Evolutionary conservation across 140 eudicot species (phyloP), one percentile per base, ranked within the genome.

Genomic region (Bidens hawaiensis): DNA sequence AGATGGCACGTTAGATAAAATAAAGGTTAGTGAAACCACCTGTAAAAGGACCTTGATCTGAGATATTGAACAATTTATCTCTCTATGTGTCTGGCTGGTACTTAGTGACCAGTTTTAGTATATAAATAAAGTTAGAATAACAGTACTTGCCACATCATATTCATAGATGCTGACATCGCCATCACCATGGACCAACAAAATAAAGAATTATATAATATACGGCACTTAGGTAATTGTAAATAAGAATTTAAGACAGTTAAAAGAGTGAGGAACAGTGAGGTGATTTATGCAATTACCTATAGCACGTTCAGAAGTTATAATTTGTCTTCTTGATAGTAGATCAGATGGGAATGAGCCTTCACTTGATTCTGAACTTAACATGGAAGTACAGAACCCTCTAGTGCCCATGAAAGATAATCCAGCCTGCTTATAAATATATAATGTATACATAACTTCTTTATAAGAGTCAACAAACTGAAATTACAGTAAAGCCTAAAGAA

Each of bases 281-380:
- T 48, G 28, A 38, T 42, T 15, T 33, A 36, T 40, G 55, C 25
- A 22, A 46, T 22, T 83, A 93, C 96, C 99, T 78, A 80, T 74
- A 42, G 71, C 58, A 13, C 84, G 81, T 31, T 93, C 95, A 17
- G 78, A 84, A 64, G 81, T 47, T 28, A 48, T 0, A 60, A 78
- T 74, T 47, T 65, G 60, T 60, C 73, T 83, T 28, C 43, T 54
- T 51, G 95, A 72, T 60, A 91, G 68, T 30, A 87, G 63, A 40
- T 87, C 78, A 42, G 95, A 69, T 14, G 98, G 96, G 36, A 87
- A 77, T 55, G 69, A 67, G 36, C 68, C 84, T 52, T 85, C 95
- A 71, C 75, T 72, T 66, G 90, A 78, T 46, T 76, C 83, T 57
- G 95, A 80, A 48, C 75, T 83, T 74, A 76, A 36, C 51, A 81